Evolutionary conservation across 2,329 filamentous ascomycete species (phyloP).

Genomic region (Xylariaceae sp.): DNA sequence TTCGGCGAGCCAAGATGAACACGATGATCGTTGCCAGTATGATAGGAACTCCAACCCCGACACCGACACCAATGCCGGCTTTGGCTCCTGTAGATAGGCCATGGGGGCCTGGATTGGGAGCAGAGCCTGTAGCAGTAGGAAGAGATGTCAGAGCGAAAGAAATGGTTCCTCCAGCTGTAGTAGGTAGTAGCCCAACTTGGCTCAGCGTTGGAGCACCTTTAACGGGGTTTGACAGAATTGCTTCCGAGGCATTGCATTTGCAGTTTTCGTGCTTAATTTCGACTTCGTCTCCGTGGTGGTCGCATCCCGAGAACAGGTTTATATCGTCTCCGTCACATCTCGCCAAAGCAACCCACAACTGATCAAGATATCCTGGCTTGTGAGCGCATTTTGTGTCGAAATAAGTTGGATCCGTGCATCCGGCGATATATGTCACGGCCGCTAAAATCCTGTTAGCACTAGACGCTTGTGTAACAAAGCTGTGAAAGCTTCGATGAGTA

Average conservation of each 20-base stretch:
- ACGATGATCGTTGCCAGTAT: slow-evolving; percentile 15
- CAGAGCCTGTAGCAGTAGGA: slow-evolving; percentile 16
- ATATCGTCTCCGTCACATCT: slow-evolving; percentile 25
- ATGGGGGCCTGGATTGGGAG: slow-evolving; percentile 1
- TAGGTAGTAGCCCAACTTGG: slow-evolving; percentile 21
- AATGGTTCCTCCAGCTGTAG: slow-evolving; percentile 24
- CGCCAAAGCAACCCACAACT: slow-evolving; percentile 26
- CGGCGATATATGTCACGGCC: slow-evolving; percentile 25
- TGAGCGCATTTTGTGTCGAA: slow-evolving; percentile 22
- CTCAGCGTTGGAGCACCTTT: slow-evolving; percentile 23
- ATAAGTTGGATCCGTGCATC: slow-evolving; percentile 25
- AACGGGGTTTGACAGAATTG: slow-evolving; percentile 21
- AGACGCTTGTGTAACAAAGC: neutral
- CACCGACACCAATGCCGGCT: slow-evolving; percentile 21
- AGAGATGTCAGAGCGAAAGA: slow-evolving; percentile 25
- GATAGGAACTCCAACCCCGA: slow-evolving; percentile 20
- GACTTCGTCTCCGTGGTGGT: slow-evolving; percentile 16
- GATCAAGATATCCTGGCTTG: slow-evolving; percentile 24
- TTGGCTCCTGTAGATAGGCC: slow-evolving; percentile 20
- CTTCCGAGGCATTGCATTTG: slow-evolving; percentile 20
- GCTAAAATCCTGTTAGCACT: slow-evolving; percentile 16
- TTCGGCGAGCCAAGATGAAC: slow-evolving; percentile 17
- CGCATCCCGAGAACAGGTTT: slow-evolving; percentile 25
- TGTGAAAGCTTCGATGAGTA: neutral
- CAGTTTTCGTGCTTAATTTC: slow-evolving; percentile 25